phyloP scores from a whole-genome alignment of 495 filamentous ascomycete species.

The Trichoderma asperelloides region DNA sequence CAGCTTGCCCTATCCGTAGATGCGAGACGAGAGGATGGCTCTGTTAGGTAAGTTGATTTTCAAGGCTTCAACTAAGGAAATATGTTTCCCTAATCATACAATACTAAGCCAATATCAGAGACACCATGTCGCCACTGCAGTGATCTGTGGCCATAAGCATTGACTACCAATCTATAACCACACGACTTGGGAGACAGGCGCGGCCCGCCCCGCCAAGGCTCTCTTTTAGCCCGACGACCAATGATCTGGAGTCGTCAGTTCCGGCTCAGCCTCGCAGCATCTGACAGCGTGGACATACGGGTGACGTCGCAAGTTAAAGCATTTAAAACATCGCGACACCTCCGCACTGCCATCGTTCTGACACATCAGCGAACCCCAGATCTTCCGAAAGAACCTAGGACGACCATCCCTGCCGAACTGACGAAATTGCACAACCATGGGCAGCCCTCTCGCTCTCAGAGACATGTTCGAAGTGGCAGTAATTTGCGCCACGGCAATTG shows the following conservation, averaged over 20 bases:
- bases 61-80: too few relatives aligned
- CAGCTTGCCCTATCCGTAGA: too few relatives aligned
- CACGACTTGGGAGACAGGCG: not conserved
- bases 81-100: too few relatives aligned
- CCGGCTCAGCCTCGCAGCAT: not conserved
- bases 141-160: too few relatives aligned
- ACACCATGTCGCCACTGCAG: too few relatives aligned
- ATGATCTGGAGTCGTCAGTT: not conserved
- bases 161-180: not conserved
- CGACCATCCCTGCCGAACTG: too few relatives aligned
- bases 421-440: not conserved
- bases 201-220: not conserved
- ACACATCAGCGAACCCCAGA: not conserved
- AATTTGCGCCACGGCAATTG: conserved; percentile 25
- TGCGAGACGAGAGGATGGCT: too few relatives aligned
- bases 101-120: too few relatives aligned
- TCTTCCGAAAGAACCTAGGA: not conserved
- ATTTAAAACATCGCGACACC: not conserved
- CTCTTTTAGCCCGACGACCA: not conserved
- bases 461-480: conserved; percentile 25
- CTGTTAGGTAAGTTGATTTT: too few relatives aligned
- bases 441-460: not conserved
- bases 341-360: not conserved
- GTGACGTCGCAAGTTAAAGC: too few relatives aligned
- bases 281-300: not conserved